phyloP scores from a whole-genome alignment of 1,139 yeast species.

The Pneumocystis jirovecii region DNA sequence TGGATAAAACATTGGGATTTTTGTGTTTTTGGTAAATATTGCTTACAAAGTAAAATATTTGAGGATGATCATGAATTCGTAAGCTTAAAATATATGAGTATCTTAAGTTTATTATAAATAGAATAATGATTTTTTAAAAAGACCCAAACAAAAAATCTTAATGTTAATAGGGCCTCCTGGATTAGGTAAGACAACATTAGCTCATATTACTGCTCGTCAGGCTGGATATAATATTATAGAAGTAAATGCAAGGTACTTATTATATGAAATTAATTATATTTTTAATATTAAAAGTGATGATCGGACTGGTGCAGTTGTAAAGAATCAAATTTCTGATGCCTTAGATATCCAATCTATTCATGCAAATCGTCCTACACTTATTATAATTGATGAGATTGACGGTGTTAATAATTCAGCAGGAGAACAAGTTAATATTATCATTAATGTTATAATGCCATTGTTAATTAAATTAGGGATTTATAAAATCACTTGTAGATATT shows the following conservation, averaged over 20 bases:
- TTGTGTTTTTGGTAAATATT: conserved; percentile 41
- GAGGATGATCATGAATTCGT: conserved; percentile 2
- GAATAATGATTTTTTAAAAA: conserved; percentile 38
- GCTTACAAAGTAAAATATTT: conserved; percentile 10
- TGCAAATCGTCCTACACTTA: conserved; percentile 59
- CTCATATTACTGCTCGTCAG: conserved; percentile 70
- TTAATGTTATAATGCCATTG: not conserved
- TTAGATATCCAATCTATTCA: conserved; percentile 44
- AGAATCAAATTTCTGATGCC: conserved; percentile 53
- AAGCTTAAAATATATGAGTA: conserved; percentile 5
- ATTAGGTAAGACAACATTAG: conserved; percentile 83
- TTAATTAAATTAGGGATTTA: conserved; percentile 37
- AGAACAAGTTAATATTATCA: conserved; percentile 1
- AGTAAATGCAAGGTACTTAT: conserved; percentile 47
- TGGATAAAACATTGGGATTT: conserved; percentile 79
- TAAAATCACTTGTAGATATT: conserved; percentile 50
- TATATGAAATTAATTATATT: not conserved
- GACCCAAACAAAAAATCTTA: conserved; percentile 59
- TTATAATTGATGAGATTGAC: conserved; percentile 81
- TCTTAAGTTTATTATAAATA: conserved; percentile 11
- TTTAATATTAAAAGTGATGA: conserved; percentile 38
- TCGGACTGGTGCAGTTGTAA: conserved; percentile 42
- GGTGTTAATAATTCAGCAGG: conserved; percentile 31
- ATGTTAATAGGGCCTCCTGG: conserved; percentile 90
- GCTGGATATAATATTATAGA: conserved; percentile 72